Conservation (phyloP, 2,329 filamentous ascomycete species). For the Alternaria rosae region DNA sequence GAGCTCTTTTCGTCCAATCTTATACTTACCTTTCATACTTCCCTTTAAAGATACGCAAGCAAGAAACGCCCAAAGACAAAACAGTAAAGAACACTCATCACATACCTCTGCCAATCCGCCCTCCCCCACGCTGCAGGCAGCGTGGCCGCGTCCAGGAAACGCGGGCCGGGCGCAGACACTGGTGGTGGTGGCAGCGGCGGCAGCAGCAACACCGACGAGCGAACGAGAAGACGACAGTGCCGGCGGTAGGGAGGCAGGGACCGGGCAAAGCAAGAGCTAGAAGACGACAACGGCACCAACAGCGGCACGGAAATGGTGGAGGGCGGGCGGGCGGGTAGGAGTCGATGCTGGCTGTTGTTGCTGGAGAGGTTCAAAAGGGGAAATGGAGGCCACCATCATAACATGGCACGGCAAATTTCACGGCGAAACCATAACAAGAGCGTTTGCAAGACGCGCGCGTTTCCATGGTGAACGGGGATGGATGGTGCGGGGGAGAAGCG, state of each 20-base stretch:
- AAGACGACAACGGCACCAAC: neutral
- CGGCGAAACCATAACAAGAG: neutral
- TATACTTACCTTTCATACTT: neutral
- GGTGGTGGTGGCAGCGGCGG: neutral
- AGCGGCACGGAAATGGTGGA: neutral
- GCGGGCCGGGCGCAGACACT: neutral
- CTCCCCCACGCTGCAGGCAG: neutral
- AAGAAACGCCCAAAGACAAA: neutral
- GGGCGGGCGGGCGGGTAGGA: neutral
- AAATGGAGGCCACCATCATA: neutral
- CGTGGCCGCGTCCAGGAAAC: neutral
- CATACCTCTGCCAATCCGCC: neutral
- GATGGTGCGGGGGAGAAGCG: neutral
- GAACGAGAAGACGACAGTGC: neutral
- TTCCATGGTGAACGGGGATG: neutral
- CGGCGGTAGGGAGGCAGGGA: neutral
- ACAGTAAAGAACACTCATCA: neutral
- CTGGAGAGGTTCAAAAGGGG: neutral
- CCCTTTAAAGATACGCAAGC: neutral
- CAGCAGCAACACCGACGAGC: too few species aligned
- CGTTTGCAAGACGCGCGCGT: neutral
- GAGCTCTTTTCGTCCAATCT: neutral
- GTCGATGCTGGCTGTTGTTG: neutral
- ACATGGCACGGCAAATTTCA: neutral
- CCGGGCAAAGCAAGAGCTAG: neutral